These are phyloP conservation scores for Phytophthora pistaciae DNA, from an alignment of 352 stramenopile genomes.

Conservation along the genomic window DNA sequence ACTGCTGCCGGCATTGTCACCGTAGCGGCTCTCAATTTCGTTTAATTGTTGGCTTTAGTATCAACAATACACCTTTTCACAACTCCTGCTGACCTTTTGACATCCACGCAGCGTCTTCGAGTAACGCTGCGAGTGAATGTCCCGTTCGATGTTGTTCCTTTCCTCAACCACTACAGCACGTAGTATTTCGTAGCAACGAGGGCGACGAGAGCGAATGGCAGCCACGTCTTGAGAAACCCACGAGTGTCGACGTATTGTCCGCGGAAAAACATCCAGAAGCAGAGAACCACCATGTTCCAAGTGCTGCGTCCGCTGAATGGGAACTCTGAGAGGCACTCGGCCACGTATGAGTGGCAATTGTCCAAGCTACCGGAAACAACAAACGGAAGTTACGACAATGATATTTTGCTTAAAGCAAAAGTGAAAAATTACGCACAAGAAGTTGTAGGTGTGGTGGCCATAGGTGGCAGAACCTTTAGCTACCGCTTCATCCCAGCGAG, in stretches of 20 bases:
- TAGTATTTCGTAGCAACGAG: slow-evolving; percentile 18
- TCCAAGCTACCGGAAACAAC: slow-evolving; percentile 66
- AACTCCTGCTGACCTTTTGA: background rate
- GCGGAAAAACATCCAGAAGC: slow-evolving; percentile 76
- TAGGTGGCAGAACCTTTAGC: slow-evolving; percentile 90
- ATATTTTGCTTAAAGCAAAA: background rate
- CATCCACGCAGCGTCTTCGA: slow-evolving; percentile 9
- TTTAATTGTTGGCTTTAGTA: slow-evolving; percentile 9
- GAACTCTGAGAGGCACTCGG: slow-evolving; percentile 66
- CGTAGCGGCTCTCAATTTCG: slow-evolving; percentile 13
- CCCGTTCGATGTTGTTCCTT: background rate
- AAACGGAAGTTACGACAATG: background rate
- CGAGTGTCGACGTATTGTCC: slow-evolving; percentile 52
- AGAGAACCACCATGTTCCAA: slow-evolving; percentile 83
- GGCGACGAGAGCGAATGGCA: slow-evolving; percentile 27
- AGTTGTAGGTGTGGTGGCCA: slow-evolving; percentile 93
- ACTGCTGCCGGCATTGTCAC: slow-evolving; percentile 5
- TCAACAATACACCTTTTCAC: slow-evolving; percentile 18
- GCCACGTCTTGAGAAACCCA: slow-evolving; percentile 40
- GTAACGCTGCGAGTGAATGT: slow-evolving; percentile 9
- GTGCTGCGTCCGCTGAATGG: slow-evolving; percentile 45
- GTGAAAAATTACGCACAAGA: slow-evolving; percentile 59
- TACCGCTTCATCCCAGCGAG: slow-evolving; percentile 92
- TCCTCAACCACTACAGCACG: background rate
- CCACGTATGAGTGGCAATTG: slow-evolving; percentile 97